These are phyloP conservation scores for Rhizopogon vinicolor DNA, from an alignment of 768 basidiomycete species.

Conservation along the genomic window DNA sequence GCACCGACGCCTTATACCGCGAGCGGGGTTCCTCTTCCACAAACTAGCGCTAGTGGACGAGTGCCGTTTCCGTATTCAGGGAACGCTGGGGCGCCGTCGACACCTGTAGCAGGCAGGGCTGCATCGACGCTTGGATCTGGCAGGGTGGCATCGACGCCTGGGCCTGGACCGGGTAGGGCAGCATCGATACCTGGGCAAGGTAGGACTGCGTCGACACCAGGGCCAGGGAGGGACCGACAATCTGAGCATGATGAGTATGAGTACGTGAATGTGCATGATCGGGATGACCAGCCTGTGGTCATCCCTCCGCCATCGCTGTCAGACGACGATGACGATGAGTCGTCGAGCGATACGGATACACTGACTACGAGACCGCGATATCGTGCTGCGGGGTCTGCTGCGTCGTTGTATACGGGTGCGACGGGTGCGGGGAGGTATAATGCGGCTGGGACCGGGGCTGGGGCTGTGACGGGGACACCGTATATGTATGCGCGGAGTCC, in stretches of 20 bases:
- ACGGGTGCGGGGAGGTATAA: conserved; percentile 7
- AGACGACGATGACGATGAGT: conserved; percentile 15
- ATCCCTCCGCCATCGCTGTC: conserved; percentile 22
- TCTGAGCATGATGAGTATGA: no score
- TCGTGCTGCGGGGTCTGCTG: conserved; percentile 3
- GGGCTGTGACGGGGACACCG: conserved; percentile 11
- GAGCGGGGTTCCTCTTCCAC: background rate
- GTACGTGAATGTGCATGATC: background rate
- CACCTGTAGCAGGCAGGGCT: no score
- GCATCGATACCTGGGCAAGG: no score
- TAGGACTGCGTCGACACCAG: no score
- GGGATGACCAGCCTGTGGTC: conserved; percentile 12
- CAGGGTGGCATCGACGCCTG: no score
- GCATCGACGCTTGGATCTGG: no score
- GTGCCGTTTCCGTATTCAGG: no score
- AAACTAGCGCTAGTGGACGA: no score
- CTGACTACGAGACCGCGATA: conserved; percentile 29
- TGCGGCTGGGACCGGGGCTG: background rate
- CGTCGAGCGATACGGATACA: conserved; percentile 30
- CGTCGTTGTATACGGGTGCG: conserved; percentile 9
- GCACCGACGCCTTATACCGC: conserved; percentile 10
- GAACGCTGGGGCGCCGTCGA: no score
- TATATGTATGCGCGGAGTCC: conserved; percentile 14
- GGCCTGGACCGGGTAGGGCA: no score
- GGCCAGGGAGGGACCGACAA: background rate